Percentiles rank a stretch among this genome's conserved stretches.
These are phyloP conservation scores for Geranomyces variabilis DNA, from an alignment of 192 early-diverging fungal genomes.

Conservation along the genomic window DNA sequence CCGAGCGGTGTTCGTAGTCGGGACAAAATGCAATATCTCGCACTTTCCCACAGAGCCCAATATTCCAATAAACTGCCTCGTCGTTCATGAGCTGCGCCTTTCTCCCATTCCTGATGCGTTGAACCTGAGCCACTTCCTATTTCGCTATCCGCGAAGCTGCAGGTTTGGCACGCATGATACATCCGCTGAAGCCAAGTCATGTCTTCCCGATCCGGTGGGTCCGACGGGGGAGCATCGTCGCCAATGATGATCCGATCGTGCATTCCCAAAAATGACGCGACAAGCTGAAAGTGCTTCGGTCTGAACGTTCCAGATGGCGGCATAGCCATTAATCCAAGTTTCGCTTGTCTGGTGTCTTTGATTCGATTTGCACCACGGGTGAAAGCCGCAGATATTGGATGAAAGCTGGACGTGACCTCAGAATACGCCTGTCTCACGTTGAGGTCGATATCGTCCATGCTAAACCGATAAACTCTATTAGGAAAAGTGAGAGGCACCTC, in stretches of 20 bases:
- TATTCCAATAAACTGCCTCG: constrained; percentile 47
- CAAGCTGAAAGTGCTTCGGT: constrained; percentile 66
- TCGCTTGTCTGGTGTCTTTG: too few relatives aligned
- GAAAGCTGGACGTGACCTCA: background rate
- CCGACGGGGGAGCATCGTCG: constrained; percentile 17
- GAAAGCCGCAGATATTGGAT: background rate
- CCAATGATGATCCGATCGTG: constrained; percentile 14
- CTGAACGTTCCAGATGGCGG: constrained; percentile 67
- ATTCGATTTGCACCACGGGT: too few relatives aligned
- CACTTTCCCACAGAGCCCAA: constrained; percentile 78
- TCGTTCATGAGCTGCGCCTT: too few relatives aligned
- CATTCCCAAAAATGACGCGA: constrained; percentile 59
- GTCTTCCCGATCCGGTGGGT: constrained; percentile 1
- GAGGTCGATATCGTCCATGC: constrained; percentile 4
- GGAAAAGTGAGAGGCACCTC: background rate
- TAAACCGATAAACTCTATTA: background rate
- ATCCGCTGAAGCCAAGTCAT: constrained; percentile 54
- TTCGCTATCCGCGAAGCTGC: background rate
- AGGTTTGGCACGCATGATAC: constrained; percentile 61
- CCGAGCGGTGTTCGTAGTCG: constrained; percentile 77
- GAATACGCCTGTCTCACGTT: constrained; percentile 1
- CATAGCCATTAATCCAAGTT: constrained; percentile 29
- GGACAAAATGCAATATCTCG: constrained; percentile 73
- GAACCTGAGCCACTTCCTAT: too few relatives aligned
- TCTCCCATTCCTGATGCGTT: too few relatives aligned